A percentile compares a stretch with the other conserved stretches of the same genome.
Conservation (phyloP, 768 basidiomycete genomes). For the Suillus plorans region DNA sequence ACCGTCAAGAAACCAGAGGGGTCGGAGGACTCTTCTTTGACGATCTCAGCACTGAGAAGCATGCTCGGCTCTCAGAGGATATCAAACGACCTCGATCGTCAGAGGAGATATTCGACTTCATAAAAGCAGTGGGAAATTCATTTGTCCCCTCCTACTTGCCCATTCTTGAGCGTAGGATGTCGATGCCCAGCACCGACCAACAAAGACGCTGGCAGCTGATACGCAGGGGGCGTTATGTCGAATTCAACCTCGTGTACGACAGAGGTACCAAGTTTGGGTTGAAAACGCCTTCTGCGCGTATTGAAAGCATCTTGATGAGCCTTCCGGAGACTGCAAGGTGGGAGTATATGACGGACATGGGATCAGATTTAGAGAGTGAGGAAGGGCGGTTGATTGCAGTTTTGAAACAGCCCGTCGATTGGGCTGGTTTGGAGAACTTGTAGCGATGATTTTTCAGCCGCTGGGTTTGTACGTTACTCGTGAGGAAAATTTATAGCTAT, state of each 20-base stretch:
- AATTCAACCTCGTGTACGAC: conserved; percentile 89
- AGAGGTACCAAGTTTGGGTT: conserved; percentile 87
- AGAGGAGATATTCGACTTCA: conserved; percentile 74
- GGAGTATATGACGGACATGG: conserved; percentile 86
- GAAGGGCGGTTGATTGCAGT: conserved; percentile 66
- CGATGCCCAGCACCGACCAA: conserved; percentile 56
- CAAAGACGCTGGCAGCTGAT: conserved; percentile 92
- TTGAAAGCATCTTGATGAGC: conserved; percentile 91
- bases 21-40: conserved; percentile 97
- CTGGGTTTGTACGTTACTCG: neutral
- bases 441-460: neutral
- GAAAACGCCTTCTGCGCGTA: conserved; percentile 79
- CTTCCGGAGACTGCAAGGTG: conserved; percentile 84
- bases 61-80: conserved; percentile 55
- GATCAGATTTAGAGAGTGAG: conserved; percentile 55
- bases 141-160: conserved; percentile 92
- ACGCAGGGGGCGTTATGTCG: conserved; percentile 89
- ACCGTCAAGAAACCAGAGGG: conserved; percentile 83
- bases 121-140: conserved; percentile 69
- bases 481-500: no score
- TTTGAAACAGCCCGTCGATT: conserved; percentile 61
- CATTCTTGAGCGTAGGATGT: conserved; percentile 62
- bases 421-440: conserved; percentile 38
- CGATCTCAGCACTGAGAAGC: conserved; percentile 71
- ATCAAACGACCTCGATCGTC: conserved; percentile 53